Conservation (phyloP, 306 rosid species). For the cucumber (Cucumis sativus) region Cucumber_9930_V3 NC_026656.2:20385001-20385500, state of each 20-base stretch:
- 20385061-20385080: slow-evolving; percentile 23
- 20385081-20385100: slow-evolving; percentile 24
- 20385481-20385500: slow-evolving; percentile 25
- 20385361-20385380: slow-evolving; percentile 63
- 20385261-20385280: slow-evolving; percentile 20
- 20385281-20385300: slow-evolving; percentile 24
- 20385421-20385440: slow-evolving; percentile 32
- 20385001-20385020: slow-evolving; percentile 41
- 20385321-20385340: slow-evolving; percentile 21
- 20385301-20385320: slow-evolving; percentile 25
- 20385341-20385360: slow-evolving; percentile 36
- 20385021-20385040: slow-evolving; percentile 31
- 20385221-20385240: slow-evolving; percentile 18
- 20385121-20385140: slow-evolving; percentile 19
- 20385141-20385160: slow-evolving; percentile 20
- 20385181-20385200: slow-evolving; percentile 28
- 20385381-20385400: slow-evolving; percentile 64
- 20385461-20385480: slow-evolving; percentile 28
- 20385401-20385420: slow-evolving; percentile 41
- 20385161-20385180: slow-evolving; percentile 20
- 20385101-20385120: slow-evolving; percentile 17
- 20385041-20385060: slow-evolving; percentile 26
- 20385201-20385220: slow-evolving; percentile 48
- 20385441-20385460: slow-evolving; percentile 25
- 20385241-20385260: slow-evolving; percentile 36